Conservation (phyloP, 192 early-diverging fungal species). For the Rhizoclosmatium sp. region DNA sequence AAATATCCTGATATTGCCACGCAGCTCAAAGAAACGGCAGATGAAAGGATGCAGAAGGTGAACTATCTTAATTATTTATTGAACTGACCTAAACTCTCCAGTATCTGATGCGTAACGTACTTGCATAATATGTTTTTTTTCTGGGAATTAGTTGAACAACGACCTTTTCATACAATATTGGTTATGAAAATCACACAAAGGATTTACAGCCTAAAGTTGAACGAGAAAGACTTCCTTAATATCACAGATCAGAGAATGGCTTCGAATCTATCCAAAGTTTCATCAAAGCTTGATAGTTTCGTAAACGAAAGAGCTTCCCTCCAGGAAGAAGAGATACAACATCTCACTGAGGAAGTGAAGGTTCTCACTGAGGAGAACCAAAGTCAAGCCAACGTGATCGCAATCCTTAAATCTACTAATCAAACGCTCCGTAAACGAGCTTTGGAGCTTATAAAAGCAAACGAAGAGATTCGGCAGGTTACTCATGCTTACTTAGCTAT, state of each 20-base stretch:
- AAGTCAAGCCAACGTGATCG: slow-evolving; percentile 1
- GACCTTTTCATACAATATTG: not conserved
- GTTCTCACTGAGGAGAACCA: slow-evolving; percentile 9
- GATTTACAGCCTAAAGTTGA: not conserved
- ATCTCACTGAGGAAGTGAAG: not conserved
- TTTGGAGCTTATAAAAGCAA: slow-evolving; percentile 1
- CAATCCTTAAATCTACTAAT: slow-evolving; percentile 9
- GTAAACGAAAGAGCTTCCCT: not conserved
- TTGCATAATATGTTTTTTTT: slow-evolving; percentile 2
- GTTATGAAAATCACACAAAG: not conserved
- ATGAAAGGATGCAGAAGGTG: slow-evolving; percentile 49
- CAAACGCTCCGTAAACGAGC: not conserved
- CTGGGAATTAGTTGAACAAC: not conserved
- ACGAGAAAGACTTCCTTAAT: not conserved
- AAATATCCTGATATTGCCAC: slow-evolving; percentile 46
- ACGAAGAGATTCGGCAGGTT: slow-evolving; percentile 18
- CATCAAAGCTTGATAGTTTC: not conserved
- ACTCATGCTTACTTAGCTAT: slow-evolving; percentile 10
- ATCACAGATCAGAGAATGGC: not conserved
- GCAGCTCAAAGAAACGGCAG: slow-evolving; percentile 51
- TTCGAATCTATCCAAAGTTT: not conserved
- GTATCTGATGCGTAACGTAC: slow-evolving; percentile 13
- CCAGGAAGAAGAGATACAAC: slow-evolving; percentile 11
- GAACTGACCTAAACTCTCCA: not conserved
- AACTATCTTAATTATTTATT: not conserved